Percentiles rank a stretch among this genome's conserved stretches.
phyloP scores from a whole-genome alignment of 2,329 filamentous ascomycete genomes.

The Hyphodiscus sp. region DNA sequence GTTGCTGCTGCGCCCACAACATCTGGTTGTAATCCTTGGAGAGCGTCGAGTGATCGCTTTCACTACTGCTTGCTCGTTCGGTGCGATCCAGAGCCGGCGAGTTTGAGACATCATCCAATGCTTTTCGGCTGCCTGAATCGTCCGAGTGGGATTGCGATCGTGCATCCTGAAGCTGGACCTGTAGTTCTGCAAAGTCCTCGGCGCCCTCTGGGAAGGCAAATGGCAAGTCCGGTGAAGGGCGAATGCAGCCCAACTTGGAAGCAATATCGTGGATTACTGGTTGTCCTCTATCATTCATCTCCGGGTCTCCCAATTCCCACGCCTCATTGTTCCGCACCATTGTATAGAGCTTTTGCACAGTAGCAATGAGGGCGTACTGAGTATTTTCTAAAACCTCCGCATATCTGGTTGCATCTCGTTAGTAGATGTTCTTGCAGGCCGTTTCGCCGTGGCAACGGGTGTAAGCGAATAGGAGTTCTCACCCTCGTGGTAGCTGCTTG shows the following conservation, averaged over 20 bases:
- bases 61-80: slow-evolving; percentile 19
- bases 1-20: slow-evolving; percentile 12
- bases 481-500: slow-evolving; percentile 59
- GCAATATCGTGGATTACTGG: slow-evolving; percentile 61
- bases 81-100: slow-evolving; percentile 13
- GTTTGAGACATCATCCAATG: slow-evolving; percentile 7
- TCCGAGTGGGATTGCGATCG: slow-evolving; percentile 16
- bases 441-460: neutral
- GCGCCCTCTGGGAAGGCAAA: slow-evolving; percentile 57
- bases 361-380: slow-evolving; percentile 57
- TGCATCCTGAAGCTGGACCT: slow-evolving; percentile 42
- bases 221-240: slow-evolving; percentile 53
- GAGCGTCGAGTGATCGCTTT: slow-evolving; percentile 19
- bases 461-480: slow-evolving; percentile 24
- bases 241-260: slow-evolving; percentile 56
- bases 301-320: slow-evolving; percentile 58
- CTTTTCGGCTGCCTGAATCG: slow-evolving; percentile 10
- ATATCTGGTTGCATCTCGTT: slow-evolving; percentile 37
- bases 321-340: slow-evolving; percentile 53
- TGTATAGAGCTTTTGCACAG: slow-evolving; percentile 58
- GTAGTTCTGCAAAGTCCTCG: slow-evolving; percentile 49
- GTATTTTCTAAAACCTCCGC: slow-evolving; percentile 60
- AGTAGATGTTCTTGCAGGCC: neutral
- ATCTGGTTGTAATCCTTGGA: slow-evolving; percentile 19
- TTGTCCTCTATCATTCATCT: slow-evolving; percentile 55